phyloP scores from a whole-genome alignment of 2,329 filamentous ascomycete species.

The Beauveria australis region DNA sequence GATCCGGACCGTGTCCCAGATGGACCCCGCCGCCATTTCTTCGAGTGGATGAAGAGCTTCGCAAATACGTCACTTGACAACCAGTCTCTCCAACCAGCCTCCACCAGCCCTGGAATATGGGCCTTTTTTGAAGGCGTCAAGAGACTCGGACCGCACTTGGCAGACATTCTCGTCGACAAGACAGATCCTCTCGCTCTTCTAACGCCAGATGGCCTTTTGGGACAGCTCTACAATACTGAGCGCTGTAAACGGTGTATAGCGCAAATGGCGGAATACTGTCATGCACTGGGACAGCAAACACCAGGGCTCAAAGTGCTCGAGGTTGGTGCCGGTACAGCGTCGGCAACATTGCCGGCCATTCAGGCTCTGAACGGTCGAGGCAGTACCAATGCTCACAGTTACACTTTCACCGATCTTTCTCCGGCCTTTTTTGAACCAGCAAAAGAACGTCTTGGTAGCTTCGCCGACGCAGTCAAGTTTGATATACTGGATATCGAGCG shows the following conservation, averaged over 20 bases:
- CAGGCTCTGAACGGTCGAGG: conserved; percentile 19
- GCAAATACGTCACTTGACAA: not conserved
- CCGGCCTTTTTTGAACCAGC: conserved; percentile 32
- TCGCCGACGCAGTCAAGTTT: conserved; percentile 15
- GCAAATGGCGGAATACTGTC: not conserved
- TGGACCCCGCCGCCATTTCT: conserved; percentile 1
- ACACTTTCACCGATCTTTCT: conserved; percentile 39
- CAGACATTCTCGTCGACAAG: not conserved
- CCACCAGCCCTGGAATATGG: not conserved
- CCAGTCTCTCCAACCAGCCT: not conserved
- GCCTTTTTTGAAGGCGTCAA: not conserved
- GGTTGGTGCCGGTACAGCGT: conserved; percentile 36
- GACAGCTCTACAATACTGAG: not conserved
- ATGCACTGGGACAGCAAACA: conserved; percentile 26
- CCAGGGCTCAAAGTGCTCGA: conserved; percentile 34
- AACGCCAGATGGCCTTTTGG: not conserved
- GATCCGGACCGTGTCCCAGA: not conserved
- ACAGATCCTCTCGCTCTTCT: not conserved
- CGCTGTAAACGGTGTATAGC: not conserved
- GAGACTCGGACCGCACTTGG: not conserved
- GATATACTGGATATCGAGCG: conserved; percentile 21
- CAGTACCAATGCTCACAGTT: conserved; percentile 16
- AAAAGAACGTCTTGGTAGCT: conserved; percentile 19
- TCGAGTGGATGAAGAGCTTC: conserved; percentile 6
- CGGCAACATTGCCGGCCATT: conserved; percentile 28